phyloP scores from a whole-genome alignment of 148 eudicot species.

The Agrostemma githago region DNA sequence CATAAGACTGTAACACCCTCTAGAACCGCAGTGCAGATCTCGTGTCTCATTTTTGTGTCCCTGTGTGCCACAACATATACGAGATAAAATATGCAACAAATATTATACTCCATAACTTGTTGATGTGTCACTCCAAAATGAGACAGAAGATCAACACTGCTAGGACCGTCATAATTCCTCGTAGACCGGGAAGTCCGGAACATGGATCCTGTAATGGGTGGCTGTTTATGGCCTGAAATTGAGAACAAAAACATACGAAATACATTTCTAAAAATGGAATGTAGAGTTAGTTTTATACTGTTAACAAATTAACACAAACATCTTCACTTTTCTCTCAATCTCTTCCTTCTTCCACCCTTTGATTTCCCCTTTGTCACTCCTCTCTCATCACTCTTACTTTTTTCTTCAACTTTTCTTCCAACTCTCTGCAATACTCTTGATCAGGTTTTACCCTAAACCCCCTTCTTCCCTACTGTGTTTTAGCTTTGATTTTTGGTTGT shows the following conservation, averaged over 20 bases:
- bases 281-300: constrained; percentile 15
- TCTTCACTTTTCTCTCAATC: background rate
- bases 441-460: constrained; percentile 17
- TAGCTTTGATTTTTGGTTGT: constrained; percentile 10
- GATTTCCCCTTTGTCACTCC: constrained; percentile 3
- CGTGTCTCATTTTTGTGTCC: no score
- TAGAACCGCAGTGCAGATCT: no score
- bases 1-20: no score
- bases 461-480: background rate
- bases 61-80: no score
- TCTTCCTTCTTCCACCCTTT: background rate
- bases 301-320: background rate
- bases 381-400: constrained; percentile 1
- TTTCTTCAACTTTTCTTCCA: background rate
- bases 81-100: no score
- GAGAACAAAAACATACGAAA: background rate
- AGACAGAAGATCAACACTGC: no score
- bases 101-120: no score
- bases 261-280: constrained; percentile 8
- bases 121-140: no score
- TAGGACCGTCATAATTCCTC: no score
- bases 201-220: no score
- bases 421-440: constrained; percentile 5
- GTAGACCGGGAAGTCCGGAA: no score
- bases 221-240: background rate